Evolutionary conservation across 768 basidiomycete genomes (phyloP).

Genomic region (Gymnopilus dilepis): DNA sequence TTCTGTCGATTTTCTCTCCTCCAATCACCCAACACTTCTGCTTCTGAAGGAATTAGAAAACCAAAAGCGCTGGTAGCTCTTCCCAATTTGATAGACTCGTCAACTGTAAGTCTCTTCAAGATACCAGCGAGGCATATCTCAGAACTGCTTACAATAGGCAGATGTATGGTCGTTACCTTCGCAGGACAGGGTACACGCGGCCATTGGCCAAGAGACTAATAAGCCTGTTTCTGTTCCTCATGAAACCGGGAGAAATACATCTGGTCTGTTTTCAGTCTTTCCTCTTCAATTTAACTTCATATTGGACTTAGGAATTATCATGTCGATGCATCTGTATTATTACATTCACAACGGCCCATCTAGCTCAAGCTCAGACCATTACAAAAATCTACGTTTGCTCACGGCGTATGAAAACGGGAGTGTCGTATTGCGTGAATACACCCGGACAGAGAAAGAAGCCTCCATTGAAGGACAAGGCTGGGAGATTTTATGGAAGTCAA

Average conservation of each 20-base stretch:
- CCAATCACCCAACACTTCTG: constrained; percentile 4
- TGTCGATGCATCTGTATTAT: constrained; percentile 78
- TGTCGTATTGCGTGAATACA: constrained; percentile 71
- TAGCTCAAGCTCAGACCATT: constrained; percentile 36
- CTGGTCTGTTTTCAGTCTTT: constrained; percentile 46
- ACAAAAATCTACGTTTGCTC: constrained; percentile 59
- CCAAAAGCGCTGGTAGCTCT: constrained; percentile 69
- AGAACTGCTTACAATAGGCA: constrained; percentile 53
- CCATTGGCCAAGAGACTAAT: constrained; percentile 67
- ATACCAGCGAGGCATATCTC: background rate
- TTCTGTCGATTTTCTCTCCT: constrained; percentile 90
- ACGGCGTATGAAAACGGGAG: constrained; percentile 87
- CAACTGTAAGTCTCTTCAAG: constrained; percentile 54
- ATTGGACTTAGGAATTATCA: constrained; percentile 74
- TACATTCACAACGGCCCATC: constrained; percentile 18
- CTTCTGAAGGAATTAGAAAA: constrained; percentile 7
- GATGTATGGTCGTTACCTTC: constrained; percentile 87
- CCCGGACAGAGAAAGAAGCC: constrained; percentile 41
- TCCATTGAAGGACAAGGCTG: constrained; percentile 78
- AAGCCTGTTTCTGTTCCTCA: constrained; percentile 43
- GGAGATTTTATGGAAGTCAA: constrained; percentile 70
- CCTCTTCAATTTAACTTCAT: background rate
- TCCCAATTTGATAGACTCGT: constrained; percentile 89
- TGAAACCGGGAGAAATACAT: constrained; percentile 57
- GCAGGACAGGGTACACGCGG: constrained; percentile 76